phyloP scores from a whole-genome alignment of 2,329 filamentous ascomycete species.

The Colletotrichum aenigma region DNA sequence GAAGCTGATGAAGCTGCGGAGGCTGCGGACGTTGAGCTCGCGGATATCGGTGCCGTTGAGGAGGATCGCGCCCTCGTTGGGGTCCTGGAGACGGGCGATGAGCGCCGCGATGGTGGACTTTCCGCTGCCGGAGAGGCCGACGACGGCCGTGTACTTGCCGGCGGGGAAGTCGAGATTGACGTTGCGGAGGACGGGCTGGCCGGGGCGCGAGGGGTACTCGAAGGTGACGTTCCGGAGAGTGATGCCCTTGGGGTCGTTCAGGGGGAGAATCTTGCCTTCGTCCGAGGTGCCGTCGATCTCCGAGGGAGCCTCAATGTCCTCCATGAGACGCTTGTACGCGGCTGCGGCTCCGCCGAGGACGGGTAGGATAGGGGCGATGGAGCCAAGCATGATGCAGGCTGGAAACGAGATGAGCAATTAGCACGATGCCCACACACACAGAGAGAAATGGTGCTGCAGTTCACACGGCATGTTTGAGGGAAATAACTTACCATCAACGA shows the following conservation, averaged over 20 bases:
- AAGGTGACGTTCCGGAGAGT: constrained; percentile 40
- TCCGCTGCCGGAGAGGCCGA: constrained; percentile 54
- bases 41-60: constrained; percentile 41
- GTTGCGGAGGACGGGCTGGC: constrained; percentile 36
- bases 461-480: not conserved
- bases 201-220: constrained; percentile 38
- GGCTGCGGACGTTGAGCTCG: constrained; percentile 36
- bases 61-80: constrained; percentile 40
- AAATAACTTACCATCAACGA: constrained; percentile 47
- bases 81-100: constrained; percentile 50
- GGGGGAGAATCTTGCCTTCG: constrained; percentile 42
- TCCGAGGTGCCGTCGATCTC: constrained; percentile 40
- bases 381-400: constrained; percentile 61
- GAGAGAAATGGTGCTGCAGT: not conserved
- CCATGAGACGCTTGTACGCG: constrained; percentile 56
- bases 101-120: constrained; percentile 48
- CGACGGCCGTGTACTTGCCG: constrained; percentile 50
- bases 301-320: constrained; percentile 55
- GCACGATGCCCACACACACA: not conserved
- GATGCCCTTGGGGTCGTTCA: constrained; percentile 50
- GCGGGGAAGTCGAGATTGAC: constrained; percentile 37
- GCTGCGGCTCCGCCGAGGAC: constrained; percentile 59
- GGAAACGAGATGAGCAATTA: constrained; percentile 19
- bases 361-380: constrained; percentile 63
- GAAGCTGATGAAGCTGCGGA: constrained; percentile 34